Evolutionary conservation across 306 rosid genomes (phyloP).

Genomic region (Gleditsia sinensis): DNA sequence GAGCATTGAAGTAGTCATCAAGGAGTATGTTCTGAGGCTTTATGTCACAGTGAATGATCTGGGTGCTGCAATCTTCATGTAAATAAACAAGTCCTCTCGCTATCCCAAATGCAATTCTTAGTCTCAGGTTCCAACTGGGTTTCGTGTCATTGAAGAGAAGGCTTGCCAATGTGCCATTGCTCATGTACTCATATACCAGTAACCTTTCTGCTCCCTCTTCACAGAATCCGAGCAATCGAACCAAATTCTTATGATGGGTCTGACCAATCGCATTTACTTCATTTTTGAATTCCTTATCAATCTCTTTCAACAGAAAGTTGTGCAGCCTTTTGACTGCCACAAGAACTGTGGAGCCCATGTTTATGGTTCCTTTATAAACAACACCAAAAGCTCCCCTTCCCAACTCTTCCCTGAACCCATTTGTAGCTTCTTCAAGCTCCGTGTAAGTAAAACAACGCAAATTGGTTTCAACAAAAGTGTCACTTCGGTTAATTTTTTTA

Average conservation of each 20-base stretch:
- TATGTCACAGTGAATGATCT: slow-evolving; percentile 47
- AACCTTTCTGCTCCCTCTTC: slow-evolving; percentile 26
- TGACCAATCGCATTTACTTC: slow-evolving; percentile 39
- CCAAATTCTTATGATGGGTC: slow-evolving; percentile 45
- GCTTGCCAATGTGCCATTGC: slow-evolving; percentile 42
- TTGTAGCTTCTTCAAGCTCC: slow-evolving; percentile 42
- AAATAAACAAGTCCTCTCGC: slow-evolving; percentile 40
- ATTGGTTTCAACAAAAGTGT: slow-evolving; percentile 13
- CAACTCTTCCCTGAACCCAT: slow-evolving; percentile 35
- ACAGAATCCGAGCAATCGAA: slow-evolving; percentile 40
- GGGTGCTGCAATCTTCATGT: slow-evolving; percentile 44
- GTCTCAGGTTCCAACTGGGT: slow-evolving; percentile 44
- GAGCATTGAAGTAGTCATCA: slow-evolving; percentile 34
- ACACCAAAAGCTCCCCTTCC: slow-evolving; percentile 37
- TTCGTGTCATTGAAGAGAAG: slow-evolving; percentile 30
- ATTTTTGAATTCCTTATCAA: slow-evolving; percentile 47
- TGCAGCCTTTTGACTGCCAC: slow-evolving; percentile 50
- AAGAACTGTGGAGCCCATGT: slow-evolving; percentile 9
- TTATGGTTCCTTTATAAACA: slow-evolving; percentile 43
- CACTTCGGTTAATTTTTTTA: not conserved
- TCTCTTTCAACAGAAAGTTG: slow-evolving; percentile 34
- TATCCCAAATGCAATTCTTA: slow-evolving; percentile 32
- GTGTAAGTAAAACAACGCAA: slow-evolving; percentile 36
- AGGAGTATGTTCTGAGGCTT: slow-evolving; percentile 48
- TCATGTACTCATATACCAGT: slow-evolving; percentile 42